Percentiles rank a stretch among this genome's conserved stretches.
phyloP scores from a whole-genome alignment of 2,329 filamentous ascomycete species.

The Fusarium newnesense region DNA sequence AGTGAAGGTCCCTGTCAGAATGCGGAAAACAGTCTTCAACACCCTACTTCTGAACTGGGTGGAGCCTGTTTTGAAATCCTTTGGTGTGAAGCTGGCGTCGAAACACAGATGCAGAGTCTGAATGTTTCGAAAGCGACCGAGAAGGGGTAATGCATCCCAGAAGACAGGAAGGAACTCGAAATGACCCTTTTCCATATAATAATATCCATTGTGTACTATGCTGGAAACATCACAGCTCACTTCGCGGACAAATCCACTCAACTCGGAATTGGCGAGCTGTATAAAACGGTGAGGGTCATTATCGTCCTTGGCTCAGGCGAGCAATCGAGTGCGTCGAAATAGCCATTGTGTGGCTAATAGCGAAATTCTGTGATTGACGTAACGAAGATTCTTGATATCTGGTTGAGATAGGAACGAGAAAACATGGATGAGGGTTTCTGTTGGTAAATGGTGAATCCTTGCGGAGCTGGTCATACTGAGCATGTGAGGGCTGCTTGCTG shows the following conservation, averaged over 20 bases:
- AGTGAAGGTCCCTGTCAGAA: background rate
- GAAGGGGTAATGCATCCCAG: background rate
- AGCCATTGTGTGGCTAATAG: background rate
- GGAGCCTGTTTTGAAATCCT: accelerated
- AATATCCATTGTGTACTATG: background rate
- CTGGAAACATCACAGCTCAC: background rate
- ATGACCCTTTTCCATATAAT: background rate
- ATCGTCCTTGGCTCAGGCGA: background rate
- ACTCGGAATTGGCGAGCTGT: background rate
- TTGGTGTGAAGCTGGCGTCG: accelerated
- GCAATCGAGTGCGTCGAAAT: background rate
- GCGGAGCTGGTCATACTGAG: background rate
- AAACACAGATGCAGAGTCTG: background rate
- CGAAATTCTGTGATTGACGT: background rate
- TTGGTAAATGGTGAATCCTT: background rate
- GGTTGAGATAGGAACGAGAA: background rate
- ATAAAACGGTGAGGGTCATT: background rate
- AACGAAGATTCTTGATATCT: background rate
- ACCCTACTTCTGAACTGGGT: background rate
- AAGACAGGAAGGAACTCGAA: background rate
- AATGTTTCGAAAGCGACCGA: background rate
- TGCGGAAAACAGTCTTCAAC: background rate
- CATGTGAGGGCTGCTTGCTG: background rate
- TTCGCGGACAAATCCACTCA: background rate
- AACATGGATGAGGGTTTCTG: background rate